Evolutionary conservation across 352 stramenopile genomes (phyloP).

Genomic region (Pythium biforme): DNA sequence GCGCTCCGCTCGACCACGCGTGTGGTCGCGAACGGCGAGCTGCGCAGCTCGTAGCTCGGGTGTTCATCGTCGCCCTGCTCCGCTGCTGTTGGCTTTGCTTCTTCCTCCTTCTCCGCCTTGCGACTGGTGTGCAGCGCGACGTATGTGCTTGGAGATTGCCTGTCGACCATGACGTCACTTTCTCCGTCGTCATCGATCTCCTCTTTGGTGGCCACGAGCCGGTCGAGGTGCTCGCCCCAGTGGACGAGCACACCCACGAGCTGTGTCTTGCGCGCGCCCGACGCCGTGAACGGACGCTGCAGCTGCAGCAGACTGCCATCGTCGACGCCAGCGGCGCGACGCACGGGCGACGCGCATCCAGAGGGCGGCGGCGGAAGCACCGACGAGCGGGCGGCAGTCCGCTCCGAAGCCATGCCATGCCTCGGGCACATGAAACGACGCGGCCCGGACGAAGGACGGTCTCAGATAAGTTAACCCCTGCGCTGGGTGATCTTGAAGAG

Average conservation of each 20-base stretch:
- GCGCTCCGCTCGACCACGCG: conserved; percentile 47
- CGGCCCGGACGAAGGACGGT: too few species aligned
- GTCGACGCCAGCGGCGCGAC: neutral
- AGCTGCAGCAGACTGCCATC: neutral
- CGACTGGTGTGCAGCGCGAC: conserved; percentile 13
- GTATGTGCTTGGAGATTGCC: conserved; percentile 18
- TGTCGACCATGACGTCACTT: too few species aligned
- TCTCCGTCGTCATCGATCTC: neutral
- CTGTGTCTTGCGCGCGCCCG: conserved; percentile 32
- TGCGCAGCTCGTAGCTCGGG: conserved; percentile 43
- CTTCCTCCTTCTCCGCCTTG: neutral
- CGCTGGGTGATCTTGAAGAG: conserved; percentile 30
- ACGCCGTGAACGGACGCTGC: conserved; percentile 51
- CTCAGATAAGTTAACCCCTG: conserved; percentile 24
- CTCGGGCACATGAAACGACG: conserved; percentile 12
- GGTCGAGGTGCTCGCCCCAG: conserved; percentile 39
- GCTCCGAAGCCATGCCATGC: conserved; percentile 15
- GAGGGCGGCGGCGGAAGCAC: conserved; percentile 39
- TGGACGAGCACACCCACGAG: conserved; percentile 58
- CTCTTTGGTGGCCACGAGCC: conserved; percentile 3
- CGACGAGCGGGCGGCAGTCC: conserved; percentile 37
- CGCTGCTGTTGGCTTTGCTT: neutral
- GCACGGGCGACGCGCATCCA: conserved; percentile 34
- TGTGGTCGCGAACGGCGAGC: conserved; percentile 64
- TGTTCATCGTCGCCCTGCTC: conserved; percentile 10